Base-by-base conservation (phyloP, 1,139 yeast genomes). In the Diutina ranongensis region DNA sequence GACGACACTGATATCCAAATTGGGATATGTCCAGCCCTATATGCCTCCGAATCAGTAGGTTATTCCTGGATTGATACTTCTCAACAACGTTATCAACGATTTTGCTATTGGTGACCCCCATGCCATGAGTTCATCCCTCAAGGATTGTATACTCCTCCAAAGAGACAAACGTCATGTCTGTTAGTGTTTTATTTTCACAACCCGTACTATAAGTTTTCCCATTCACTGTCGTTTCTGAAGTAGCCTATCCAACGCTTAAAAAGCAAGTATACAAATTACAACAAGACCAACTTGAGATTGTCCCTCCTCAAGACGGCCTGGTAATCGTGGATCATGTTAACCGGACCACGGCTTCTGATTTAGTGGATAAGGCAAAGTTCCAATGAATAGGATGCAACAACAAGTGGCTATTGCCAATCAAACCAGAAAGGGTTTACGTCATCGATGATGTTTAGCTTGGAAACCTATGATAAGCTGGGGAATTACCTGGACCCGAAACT, bases 181-280 rank as follows among this genome's bases (percentile, higher is more conserved):
- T n/a, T n/a, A n/a, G n/a, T n/a, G n/a, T n/a, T n/a, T n/a, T n/a
- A n/a, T n/a, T n/a, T n/a, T n/a, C n/a, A n/a, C n/a, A n/a, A n/a
- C n/a, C n/a, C n/a, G n/a, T n/a, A n/a, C n/a, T n/a, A n/a, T n/a
- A 83, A 83, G 68, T 83, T 83, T 59, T 73, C 83, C 45, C 84
- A 80, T 54, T 78, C 87, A 35, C 67, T 59, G 84, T 86, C 20
- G 89, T 83, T 33, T 89, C 92, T 4, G 92, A 83, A 56, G 68
- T 83, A 50, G 80, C 79, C 57, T 82, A 82, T 59, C 76, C 82
- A 3, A 69, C 73, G 9, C 67, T 83, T 44, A 83, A 83, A 57
- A 79, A 78, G 58, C 65, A 71, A 21, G 75, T 81, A 40, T 82
- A 81, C 56, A 55, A 57, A 52, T 62, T 68, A 46, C 72, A 68